These are phyloP conservation scores for Purpureocillium lavendulum DNA, from an alignment of 2,329 filamentous ascomycete genomes.

Conservation along the genomic window DNA sequence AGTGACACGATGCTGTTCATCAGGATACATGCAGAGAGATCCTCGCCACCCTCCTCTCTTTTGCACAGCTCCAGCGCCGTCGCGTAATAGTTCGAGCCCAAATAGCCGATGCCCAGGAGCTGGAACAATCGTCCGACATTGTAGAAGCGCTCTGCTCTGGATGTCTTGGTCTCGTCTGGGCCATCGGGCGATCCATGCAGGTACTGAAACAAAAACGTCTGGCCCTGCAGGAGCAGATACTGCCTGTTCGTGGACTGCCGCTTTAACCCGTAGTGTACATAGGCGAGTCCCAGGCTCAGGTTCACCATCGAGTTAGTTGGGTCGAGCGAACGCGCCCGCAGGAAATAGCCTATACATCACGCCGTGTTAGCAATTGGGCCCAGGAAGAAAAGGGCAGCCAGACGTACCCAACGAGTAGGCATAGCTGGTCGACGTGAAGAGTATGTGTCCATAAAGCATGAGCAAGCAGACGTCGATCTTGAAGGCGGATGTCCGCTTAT, in stretches of 20 bases:
- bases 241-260: conserved; percentile 85
- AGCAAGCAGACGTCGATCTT: conserved; percentile 72
- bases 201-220: conserved; percentile 60
- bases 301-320: conserved; percentile 71
- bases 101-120: conserved; percentile 25
- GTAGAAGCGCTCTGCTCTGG: conserved; percentile 25
- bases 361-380: background rate
- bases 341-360: conserved; percentile 60
- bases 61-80: conserved; percentile 19
- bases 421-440: conserved; percentile 78
- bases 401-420: conserved; percentile 67
- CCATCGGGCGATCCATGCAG: conserved; percentile 5
- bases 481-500: background rate
- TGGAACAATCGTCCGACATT: conserved; percentile 30
- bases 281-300: conserved; percentile 73
- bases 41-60: conserved; percentile 4
- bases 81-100: conserved; percentile 66
- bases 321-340: conserved; percentile 66
- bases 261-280: conserved; percentile 84
- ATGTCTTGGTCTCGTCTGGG: conserved; percentile 2
- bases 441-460: conserved; percentile 82
- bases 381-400: too few species aligned
- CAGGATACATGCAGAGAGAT: conserved; percentile 20
- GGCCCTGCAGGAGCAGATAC: conserved; percentile 75
- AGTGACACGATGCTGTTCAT: conserved; percentile 24